Evolutionary conservation across 768 basidiomycete species (phyloP).

Genomic region (Trametes cubensis): DNA sequence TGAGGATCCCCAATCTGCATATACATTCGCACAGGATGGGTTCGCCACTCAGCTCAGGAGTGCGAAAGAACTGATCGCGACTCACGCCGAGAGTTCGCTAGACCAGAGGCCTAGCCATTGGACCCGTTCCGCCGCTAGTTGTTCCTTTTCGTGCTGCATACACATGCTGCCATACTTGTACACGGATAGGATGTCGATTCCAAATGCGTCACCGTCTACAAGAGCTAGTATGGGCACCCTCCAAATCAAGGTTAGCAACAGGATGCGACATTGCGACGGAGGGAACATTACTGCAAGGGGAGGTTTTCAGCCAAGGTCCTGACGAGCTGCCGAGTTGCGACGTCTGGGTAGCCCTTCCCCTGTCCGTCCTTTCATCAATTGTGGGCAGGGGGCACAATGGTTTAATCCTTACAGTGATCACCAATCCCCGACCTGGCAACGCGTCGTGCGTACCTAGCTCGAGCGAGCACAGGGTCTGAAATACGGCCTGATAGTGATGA

Average conservation of each 20-base stretch:
- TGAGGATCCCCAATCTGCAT: constrained; percentile 59
- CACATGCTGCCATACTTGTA: constrained; percentile 79
- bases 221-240: constrained; percentile 80
- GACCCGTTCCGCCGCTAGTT: constrained; percentile 67
- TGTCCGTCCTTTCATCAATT: constrained; percentile 34
- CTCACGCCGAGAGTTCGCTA: constrained; percentile 68
- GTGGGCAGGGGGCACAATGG: no score
- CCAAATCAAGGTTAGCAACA: background rate
- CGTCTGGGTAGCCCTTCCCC: constrained; percentile 98
- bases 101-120: constrained; percentile 80
- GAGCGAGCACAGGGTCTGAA: constrained; percentile 77
- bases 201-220: constrained; percentile 91
- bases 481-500: constrained; percentile 71
- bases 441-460: constrained; percentile 50
- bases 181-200: constrained; percentile 87
- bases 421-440: constrained; percentile 65
- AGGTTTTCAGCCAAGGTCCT: constrained; percentile 69
- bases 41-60: background rate
- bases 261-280: background rate
- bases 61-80: background rate
- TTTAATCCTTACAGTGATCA: constrained; percentile 69
- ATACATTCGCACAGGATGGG: background rate
- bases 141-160: constrained; percentile 71
- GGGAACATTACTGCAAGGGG: constrained; percentile 52
- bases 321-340: constrained; percentile 86